These are phyloP conservation scores for Botryosphaeria agaves DNA, from an alignment of 2,329 filamentous ascomycete species.

Conservation along the genomic window DNA sequence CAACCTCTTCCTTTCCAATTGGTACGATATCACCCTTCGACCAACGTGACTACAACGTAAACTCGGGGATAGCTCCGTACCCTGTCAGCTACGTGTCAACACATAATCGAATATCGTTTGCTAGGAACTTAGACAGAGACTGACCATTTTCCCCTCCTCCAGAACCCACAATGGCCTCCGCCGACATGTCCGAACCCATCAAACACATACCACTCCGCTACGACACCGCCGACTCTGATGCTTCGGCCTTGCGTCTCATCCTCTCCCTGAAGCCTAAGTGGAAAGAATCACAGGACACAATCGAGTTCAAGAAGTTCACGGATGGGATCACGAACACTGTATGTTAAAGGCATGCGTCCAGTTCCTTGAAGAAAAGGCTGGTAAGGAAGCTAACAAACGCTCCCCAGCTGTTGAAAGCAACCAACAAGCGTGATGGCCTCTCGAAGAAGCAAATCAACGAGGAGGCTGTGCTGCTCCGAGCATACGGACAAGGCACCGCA, in stretches of 20 bases:
- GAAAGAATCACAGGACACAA: slow-evolving; percentile 51
- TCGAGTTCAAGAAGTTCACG: slow-evolving; percentile 83
- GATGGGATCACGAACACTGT: slow-evolving; percentile 96
- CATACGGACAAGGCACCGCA: slow-evolving; percentile 88
- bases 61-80: no score
- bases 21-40: no score
- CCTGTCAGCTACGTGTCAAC: no score
- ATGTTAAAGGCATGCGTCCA: slow-evolving; percentile 22
- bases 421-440: slow-evolving; percentile 50
- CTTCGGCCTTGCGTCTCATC: slow-evolving; percentile 65
- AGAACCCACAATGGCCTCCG: no score
- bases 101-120: no score
- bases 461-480: slow-evolving; percentile 75
- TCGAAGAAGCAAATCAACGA: slow-evolving; percentile 63
- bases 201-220: slow-evolving; percentile 58
- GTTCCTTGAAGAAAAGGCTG: no score
- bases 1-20: no score
- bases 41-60: no score
- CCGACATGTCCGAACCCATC: slow-evolving; percentile 5
- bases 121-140: no score
- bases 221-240: slow-evolving; percentile 57
- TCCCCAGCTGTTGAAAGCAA: slow-evolving; percentile 50
- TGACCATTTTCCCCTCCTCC: no score
- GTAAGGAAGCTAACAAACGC: slow-evolving; percentile 7
- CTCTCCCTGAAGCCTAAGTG: slow-evolving; percentile 70